phyloP scores from a whole-genome alignment of 768 basidiomycete genomes.

The Suillus bovinus region DNA sequence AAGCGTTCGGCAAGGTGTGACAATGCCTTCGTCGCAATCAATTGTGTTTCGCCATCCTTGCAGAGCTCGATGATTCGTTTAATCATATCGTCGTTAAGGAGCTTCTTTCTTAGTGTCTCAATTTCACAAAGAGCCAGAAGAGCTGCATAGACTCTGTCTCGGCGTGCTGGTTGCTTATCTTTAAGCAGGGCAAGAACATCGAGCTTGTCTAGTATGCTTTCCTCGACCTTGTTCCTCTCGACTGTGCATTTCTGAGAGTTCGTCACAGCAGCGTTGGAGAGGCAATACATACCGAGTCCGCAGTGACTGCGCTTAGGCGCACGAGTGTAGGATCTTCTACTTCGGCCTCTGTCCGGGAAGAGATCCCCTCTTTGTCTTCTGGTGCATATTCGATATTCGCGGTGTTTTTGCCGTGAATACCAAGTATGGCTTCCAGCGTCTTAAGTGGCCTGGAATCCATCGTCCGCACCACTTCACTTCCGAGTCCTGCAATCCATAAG shows the following conservation, averaged over 20 bases:
- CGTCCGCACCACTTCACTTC: slow-evolving; percentile 17
- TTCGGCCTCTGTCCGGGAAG: not conserved
- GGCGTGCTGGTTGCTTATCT: slow-evolving; percentile 7
- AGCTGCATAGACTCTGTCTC: slow-evolving; percentile 26
- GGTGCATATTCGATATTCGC: not conserved
- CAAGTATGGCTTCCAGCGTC: not conserved
- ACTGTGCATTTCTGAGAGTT: slow-evolving; percentile 1
- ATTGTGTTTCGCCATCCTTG: slow-evolving; percentile 18
- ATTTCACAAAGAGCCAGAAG: slow-evolving; percentile 31
- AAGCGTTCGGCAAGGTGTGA: not conserved
- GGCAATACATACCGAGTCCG: slow-evolving; percentile 25
- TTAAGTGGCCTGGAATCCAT: no score
- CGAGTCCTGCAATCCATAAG: slow-evolving; percentile 7
- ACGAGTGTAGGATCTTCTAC: slow-evolving; percentile 17
- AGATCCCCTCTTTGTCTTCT: not conserved
- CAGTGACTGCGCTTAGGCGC: slow-evolving; percentile 29
- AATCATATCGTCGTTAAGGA: slow-evolving; percentile 23
- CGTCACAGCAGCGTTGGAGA: not conserved
- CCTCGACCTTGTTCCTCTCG: slow-evolving; percentile 8
- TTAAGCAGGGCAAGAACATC: slow-evolving; percentile 21
- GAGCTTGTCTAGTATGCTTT: not conserved
- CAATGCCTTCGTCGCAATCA: slow-evolving; percentile 11
- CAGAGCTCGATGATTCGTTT: slow-evolving; percentile 20
- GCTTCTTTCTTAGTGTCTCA: slow-evolving; percentile 10
- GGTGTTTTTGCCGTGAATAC: not conserved